A percentile compares a stretch with the other conserved stretches of the same genome.
phyloP scores from a whole-genome alignment of 345 rosid species.

The Hibiscus mutabilis region DNA sequence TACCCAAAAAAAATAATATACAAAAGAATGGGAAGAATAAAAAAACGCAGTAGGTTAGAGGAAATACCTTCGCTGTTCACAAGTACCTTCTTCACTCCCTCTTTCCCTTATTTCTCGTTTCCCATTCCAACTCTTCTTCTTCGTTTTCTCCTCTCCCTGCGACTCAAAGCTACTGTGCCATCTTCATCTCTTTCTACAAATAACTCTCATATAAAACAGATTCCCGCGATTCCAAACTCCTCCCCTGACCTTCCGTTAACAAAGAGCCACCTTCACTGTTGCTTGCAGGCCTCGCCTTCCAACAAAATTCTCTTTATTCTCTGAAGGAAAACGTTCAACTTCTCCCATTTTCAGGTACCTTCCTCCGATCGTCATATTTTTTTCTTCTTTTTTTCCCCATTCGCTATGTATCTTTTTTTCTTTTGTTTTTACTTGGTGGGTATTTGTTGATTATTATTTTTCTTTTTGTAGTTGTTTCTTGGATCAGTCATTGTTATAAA shows the following conservation, averaged over 20 bases:
- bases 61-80: neutral
- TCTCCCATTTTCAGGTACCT: conserved; percentile 22
- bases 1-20: no score
- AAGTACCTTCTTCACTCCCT: neutral
- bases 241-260: neutral
- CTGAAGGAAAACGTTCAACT: conserved; percentile 1
- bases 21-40: neutral
- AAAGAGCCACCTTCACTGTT: no score
- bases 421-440: no score
- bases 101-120: neutral
- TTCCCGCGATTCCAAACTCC: neutral
- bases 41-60: neutral
- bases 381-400: neutral
- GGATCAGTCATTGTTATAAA: conserved; percentile 11
- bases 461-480: neutral
- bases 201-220: neutral
- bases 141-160: no score
- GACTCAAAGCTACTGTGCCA: neutral
- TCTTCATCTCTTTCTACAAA: neutral
- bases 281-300: no score
- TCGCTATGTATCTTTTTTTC: conserved; percentile 6
- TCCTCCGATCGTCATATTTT: neutral
- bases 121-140: neutral
- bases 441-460: neutral
- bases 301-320: neutral